Evolutionary conservation across 495 filamentous ascomycete species (phyloP).

Genomic region (Xylaria intraflava): DNA sequence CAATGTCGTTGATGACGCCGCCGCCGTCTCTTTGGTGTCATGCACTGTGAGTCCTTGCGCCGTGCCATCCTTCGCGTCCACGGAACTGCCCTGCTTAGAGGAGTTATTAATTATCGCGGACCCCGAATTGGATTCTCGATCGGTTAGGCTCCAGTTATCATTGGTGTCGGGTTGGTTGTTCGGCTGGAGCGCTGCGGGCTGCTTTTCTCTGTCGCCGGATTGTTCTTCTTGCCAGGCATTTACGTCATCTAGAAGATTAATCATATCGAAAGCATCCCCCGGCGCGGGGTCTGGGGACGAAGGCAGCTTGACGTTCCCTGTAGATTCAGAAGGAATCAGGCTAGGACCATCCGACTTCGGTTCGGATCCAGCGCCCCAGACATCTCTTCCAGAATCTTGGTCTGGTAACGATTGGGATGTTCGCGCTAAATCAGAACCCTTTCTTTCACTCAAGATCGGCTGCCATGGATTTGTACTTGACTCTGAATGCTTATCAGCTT

Average conservation of each 20-base stretch:
- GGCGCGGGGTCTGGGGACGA: not conserved
- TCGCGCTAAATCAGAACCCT: slow-evolving; percentile 6
- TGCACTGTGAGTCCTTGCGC: slow-evolving; percentile 21
- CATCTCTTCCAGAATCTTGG: slow-evolving; percentile 25
- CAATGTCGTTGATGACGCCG: slow-evolving; percentile 33
- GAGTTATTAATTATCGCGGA: slow-evolving; percentile 15
- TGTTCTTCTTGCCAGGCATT: slow-evolving; percentile 42
- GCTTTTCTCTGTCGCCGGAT: slow-evolving; percentile 27
- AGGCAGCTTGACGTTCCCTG: not conserved
- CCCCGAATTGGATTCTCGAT: slow-evolving; percentile 31
- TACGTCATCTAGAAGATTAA: slow-evolving; percentile 30
- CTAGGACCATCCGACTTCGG: slow-evolving; percentile 27
- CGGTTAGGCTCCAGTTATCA: slow-evolving; percentile 46
- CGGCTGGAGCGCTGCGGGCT: slow-evolving; percentile 14
- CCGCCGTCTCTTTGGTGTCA: slow-evolving; percentile 22
- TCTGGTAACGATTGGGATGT: slow-evolving; percentile 18
- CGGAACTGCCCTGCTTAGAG: slow-evolving; percentile 30
- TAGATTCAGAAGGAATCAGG: slow-evolving; percentile 8
- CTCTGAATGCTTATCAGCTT: slow-evolving; percentile 28
- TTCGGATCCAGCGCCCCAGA: slow-evolving; percentile 32
- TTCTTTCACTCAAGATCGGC: slow-evolving; percentile 27
- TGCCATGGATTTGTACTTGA: slow-evolving; percentile 47
- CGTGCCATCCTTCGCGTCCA: slow-evolving; percentile 22
- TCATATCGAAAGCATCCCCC: not conserved
- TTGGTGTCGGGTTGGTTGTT: slow-evolving; percentile 21